phyloP scores from a whole-genome alignment of 2,329 filamentous ascomycete species.

The Domatiomyces globalis region DNA sequence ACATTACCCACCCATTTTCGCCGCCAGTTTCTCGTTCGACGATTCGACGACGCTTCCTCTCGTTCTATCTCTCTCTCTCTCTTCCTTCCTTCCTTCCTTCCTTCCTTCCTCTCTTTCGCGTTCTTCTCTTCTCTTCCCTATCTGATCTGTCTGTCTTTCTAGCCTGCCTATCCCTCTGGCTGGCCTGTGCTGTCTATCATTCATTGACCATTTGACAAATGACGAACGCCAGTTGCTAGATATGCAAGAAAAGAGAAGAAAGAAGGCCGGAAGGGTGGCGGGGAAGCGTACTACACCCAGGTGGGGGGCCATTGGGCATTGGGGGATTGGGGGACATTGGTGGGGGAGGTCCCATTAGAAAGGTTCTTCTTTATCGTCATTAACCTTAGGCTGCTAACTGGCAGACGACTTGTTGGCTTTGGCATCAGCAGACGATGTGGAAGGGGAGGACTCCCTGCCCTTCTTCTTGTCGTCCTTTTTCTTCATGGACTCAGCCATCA shows the following conservation, averaged over 20 bases:
- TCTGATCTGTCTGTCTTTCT: background rate
- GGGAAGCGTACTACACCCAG: background rate
- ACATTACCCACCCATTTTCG: background rate
- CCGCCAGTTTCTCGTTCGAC: background rate
- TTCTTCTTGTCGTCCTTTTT: slow-evolving; percentile 75
- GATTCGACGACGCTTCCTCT: background rate
- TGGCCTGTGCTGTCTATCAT: background rate
- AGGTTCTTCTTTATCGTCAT: background rate
- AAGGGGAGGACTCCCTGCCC: slow-evolving; percentile 21
- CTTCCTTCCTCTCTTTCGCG: too few species aligned
- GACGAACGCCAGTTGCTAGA: background rate
- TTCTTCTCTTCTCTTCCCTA: background rate
- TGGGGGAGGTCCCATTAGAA: background rate
- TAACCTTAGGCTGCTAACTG: background rate
- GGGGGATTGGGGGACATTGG: too few species aligned
- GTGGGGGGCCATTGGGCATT: too few species aligned
- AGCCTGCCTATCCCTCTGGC: background rate
- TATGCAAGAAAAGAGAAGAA: background rate
- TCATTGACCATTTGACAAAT: background rate
- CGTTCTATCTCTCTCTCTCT: too few species aligned
- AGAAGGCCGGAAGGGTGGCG: background rate
- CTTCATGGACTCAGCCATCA: slow-evolving; percentile 88
- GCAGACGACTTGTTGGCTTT: background rate
- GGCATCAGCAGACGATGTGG: background rate
- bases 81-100: too few species aligned